Evolutionary conservation across 2,329 filamentous ascomycete species (phyloP).

Genomic region (Beauveria varroae): DNA sequence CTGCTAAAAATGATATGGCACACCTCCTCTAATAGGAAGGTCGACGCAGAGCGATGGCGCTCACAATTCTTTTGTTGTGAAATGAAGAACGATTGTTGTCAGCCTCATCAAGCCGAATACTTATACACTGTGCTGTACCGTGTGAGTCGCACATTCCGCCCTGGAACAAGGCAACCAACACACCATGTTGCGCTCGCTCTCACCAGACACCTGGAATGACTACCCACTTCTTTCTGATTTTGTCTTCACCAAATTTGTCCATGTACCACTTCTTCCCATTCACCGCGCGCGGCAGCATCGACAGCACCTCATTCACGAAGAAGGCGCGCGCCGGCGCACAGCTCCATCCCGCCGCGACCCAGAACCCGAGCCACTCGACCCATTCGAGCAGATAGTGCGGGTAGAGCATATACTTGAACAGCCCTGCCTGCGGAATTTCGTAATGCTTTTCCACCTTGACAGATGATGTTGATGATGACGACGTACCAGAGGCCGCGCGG

Average conservation of each 20-base stretch:
- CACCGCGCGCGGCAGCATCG: conserved; percentile 82
- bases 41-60: not conserved
- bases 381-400: conserved; percentile 97
- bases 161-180: no score
- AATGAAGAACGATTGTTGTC: not conserved
- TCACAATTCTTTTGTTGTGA: not conserved
- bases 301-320: conserved; percentile 76
- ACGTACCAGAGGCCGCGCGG: conserved; percentile 17
- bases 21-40: not conserved
- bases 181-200: not conserved
- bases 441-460: conserved; percentile 69
- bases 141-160: no score
- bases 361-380: conserved; percentile 91
- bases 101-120: not conserved
- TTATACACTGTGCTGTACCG: no score
- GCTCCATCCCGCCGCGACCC: conserved; percentile 60
- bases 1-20: no score
- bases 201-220: conserved; percentile 50
- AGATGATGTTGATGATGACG: conserved; percentile 17
- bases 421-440: conserved; percentile 71
- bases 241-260: conserved; percentile 78
- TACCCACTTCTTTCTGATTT: conserved; percentile 66
- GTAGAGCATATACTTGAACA: conserved; percentile 78
- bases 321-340: conserved; percentile 75
- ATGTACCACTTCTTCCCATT: conserved; percentile 81